Evolutionary conservation across 129 eudicot species (phyloP), one percentile per base, ranked within the genome.

Genomic region (sunflower (Helianthus annuus)): DNA sequence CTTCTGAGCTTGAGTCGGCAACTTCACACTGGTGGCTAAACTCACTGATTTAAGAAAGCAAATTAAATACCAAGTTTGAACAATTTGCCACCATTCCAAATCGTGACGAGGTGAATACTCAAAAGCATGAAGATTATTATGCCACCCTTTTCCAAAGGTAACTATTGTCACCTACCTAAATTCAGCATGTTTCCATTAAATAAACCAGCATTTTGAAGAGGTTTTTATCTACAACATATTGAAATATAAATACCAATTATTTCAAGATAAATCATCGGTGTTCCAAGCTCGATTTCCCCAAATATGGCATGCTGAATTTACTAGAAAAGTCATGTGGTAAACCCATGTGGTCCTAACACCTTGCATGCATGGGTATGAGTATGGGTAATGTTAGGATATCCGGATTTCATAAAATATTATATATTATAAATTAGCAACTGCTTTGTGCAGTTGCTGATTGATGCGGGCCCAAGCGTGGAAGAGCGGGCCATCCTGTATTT

Each of bases 11-110:
- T 49, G 5, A 49, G 80, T 71, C 0, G 96, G 96, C 8, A 89
- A 44, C 66, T 89, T 92, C 48, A 92, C 91, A 92, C 91, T 81
- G 44, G 81, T 85, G 7, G 97, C 96, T 73, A 92, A 74, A 10
- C 97, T 94, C 32, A 85, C 32, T 32, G 72, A 78, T 70, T 92
- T 77, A 72, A 92, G 94, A 52, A 86, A 48, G 62, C 84, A 81
- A 3, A 92, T 81, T 1, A 79, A 72, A 69, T 87, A 89, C 96
- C 94, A 92, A 60, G 96, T 84, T 76, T 80, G 64, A 45, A 89
- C 96, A 13, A 92, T 16, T 51, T 92, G 94, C 96, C 96, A 92
- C 97, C 96, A 92, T 76, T 92, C 86, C 2, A 92, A 79, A 5
- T 96, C 97, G 58, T 89, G 94, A 67, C 91, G 63, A 7, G 97